A percentile compares a stretch with the other conserved stretches of the same genome.
These are phyloP conservation scores for Tolypocladium inflatum DNA, from an alignment of 2,329 filamentous ascomycete species.

Conservation along the genomic window DNA sequence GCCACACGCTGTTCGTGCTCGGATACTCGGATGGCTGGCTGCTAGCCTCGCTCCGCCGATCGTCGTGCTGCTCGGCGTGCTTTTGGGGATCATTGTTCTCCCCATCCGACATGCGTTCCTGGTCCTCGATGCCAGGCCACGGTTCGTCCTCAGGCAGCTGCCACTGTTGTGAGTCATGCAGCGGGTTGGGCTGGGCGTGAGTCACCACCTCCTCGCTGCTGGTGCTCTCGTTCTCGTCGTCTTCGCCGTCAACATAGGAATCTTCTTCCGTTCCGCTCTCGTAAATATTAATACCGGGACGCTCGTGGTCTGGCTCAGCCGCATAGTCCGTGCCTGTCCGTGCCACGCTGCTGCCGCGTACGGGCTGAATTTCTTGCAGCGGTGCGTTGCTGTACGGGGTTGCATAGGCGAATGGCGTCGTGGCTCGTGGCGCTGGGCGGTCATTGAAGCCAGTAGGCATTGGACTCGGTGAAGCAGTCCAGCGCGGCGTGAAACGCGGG, in stretches of 20 bases:
- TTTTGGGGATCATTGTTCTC: slow-evolving; percentile 40
- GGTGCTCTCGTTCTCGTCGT: slow-evolving; percentile 13
- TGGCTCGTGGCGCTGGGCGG: slow-evolving; percentile 17
- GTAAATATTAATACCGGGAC: slow-evolving; percentile 25
- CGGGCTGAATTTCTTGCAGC: slow-evolving; percentile 26
- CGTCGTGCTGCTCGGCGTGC: slow-evolving; percentile 13
- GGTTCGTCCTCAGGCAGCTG: slow-evolving; percentile 43
- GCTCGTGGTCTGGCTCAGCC: slow-evolving; percentile 25
- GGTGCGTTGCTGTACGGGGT: slow-evolving; percentile 62
- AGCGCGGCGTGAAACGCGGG: slow-evolving; percentile 44
- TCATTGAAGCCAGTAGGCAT: slow-evolving; percentile 24
- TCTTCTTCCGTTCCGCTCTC: slow-evolving; percentile 26
- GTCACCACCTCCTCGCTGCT: slow-evolving; percentile 16
- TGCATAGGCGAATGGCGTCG: slow-evolving; percentile 61
- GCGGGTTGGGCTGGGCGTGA: slow-evolving; percentile 11
- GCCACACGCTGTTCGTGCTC: slow-evolving; percentile 37
- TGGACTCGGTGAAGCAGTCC: slow-evolving; percentile 40
- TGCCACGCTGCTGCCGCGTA: slow-evolving; percentile 17
- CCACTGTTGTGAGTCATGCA: slow-evolving; percentile 16
- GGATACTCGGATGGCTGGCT: slow-evolving; percentile 48
- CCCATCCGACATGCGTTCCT: slow-evolving; percentile 32
- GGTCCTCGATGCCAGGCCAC: slow-evolving; percentile 48
- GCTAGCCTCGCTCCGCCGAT: slow-evolving; percentile 28
- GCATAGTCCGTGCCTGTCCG: slow-evolving; percentile 18
- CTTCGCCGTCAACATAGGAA: slow-evolving; percentile 16